Evolutionary conservation across 2,329 filamentous ascomycete species (phyloP).

Genomic region (Teratosphaeria epicoccoides): DNA sequence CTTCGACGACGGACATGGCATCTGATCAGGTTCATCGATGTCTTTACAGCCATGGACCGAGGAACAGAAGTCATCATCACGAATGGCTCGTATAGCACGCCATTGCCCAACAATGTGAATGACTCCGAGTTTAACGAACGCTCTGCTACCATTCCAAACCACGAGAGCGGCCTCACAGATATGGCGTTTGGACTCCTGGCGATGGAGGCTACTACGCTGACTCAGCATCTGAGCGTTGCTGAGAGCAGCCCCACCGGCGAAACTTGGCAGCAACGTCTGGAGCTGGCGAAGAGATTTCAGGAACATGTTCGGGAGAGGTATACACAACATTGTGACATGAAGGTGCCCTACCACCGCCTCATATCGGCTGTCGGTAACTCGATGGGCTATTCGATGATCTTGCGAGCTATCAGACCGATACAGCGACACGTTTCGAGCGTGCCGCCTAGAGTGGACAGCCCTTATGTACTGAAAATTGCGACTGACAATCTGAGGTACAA

Average conservation of each 20-base stretch:
- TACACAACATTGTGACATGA: constrained; percentile 17
- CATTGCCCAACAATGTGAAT: constrained; percentile 21
- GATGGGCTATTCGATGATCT: constrained; percentile 16
- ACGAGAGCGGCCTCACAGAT: constrained; percentile 19
- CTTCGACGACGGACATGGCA: constrained; percentile 25
- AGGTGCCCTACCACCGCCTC: constrained; percentile 13
- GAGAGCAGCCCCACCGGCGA: constrained; percentile 9
- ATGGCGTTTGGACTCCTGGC: constrained; percentile 15
- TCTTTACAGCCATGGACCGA: constrained; percentile 21
- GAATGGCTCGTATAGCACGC: constrained; percentile 14
- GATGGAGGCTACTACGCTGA: constrained; percentile 7
- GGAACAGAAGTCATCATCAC: constrained; percentile 20
- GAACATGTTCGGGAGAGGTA: constrained; percentile 15
- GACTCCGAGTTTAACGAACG: constrained; percentile 22
- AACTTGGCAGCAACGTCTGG: constrained; percentile 21
- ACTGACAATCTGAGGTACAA: constrained; percentile 38
- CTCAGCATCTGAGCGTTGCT: constrained; percentile 8
- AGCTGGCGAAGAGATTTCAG: constrained; percentile 18
- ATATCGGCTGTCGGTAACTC: constrained; percentile 14
- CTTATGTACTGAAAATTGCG: constrained; percentile 27
- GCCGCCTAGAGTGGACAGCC: constrained; percentile 22
- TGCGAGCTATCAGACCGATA: constrained; percentile 23
- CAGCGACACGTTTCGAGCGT: constrained; percentile 13
- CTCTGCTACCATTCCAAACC: constrained; percentile 11
- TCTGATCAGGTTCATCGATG: constrained; percentile 22